These are phyloP conservation scores for Termitomyces sp. DNA, from an alignment of 768 basidiomycete genomes.

Conservation along the genomic window DNA sequence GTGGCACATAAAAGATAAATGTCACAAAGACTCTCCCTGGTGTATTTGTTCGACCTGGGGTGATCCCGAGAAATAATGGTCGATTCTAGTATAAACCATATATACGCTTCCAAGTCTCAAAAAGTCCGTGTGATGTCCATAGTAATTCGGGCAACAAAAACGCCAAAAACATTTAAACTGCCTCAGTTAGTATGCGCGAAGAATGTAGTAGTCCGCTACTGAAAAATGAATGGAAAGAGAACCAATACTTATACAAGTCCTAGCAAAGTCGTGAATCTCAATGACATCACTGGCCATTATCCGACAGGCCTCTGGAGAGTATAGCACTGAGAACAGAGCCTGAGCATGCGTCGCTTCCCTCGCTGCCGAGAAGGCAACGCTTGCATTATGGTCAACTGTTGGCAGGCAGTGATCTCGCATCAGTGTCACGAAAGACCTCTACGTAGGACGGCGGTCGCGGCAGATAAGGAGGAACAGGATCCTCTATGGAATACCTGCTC, in stretches of 20 bases:
- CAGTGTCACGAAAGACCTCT: background rate
- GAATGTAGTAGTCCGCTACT: background rate
- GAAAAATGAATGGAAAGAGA: background rate
- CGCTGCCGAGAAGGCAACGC: conserved; percentile 9
- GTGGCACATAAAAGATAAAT: too few species aligned
- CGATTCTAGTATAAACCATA: too few species aligned
- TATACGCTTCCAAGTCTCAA: too few species aligned
- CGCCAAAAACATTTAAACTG: background rate
- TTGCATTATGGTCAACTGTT: conserved; percentile 8
- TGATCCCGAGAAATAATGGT: too few species aligned
- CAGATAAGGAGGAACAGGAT: conserved; percentile 51
- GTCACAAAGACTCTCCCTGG: too few species aligned
- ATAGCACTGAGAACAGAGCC: background rate
- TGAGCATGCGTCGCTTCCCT: background rate
- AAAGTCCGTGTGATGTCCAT: background rate
- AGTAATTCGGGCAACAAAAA: background rate
- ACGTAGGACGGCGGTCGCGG: conserved; percentile 48
- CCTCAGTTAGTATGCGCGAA: too few species aligned
- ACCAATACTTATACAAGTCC: background rate
- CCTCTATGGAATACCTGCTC: conserved; percentile 25
- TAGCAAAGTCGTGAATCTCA: background rate
- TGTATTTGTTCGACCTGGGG: too few species aligned
- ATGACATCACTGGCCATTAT: background rate
- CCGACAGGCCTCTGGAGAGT: too few species aligned
- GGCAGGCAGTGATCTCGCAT: background rate